Percentiles rank a stretch among this genome's conserved stretches.
These are phyloP conservation scores for Diaporthe batatas DNA, from an alignment of 2,329 filamentous ascomycete species.

Conservation along the genomic window DNA sequence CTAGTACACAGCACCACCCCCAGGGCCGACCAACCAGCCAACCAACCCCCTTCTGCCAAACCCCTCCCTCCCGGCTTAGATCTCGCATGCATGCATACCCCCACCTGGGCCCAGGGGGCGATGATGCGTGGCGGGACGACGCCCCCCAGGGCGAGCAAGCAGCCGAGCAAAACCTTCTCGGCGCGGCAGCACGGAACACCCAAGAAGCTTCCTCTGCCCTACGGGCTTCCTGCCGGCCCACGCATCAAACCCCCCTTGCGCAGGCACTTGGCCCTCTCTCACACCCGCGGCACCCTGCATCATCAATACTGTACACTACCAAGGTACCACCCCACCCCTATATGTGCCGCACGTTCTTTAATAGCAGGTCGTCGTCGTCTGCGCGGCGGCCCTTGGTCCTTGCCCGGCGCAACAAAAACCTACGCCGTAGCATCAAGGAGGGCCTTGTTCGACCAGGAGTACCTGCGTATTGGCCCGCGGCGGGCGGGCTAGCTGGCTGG, in stretches of 20 bases:
- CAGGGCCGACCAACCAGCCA: neutral
- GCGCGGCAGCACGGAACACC: neutral
- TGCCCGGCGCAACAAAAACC: neutral
- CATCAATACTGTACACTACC: no score
- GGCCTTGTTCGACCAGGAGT: no score
- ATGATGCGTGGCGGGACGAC: constrained; percentile 3
- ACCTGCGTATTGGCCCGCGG: no score
- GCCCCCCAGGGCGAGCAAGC: neutral
- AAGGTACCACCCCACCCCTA: neutral
- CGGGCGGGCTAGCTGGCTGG: neutral
- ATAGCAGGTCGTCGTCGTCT: neutral
- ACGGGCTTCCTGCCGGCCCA: constrained; percentile 17
- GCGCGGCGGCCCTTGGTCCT: neutral
- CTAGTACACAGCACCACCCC: neutral
- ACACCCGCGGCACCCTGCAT: no score
- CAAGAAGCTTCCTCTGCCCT: constrained; percentile 29
- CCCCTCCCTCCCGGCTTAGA: neutral
- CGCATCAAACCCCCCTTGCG: no score
- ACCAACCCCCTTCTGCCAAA: neutral
- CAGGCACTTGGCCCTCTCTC: neutral
- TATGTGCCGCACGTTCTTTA: neutral
- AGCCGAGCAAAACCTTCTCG: neutral
- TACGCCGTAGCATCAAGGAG: constrained; percentile 10
- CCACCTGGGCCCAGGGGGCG: constrained; percentile 7
- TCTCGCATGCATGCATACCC: constrained; percentile 30